Evolutionary conservation across 768 basidiomycete genomes (phyloP), one percentile per base, ranked within the genome.

Genomic region (Naematelia aurantialba): DNA sequence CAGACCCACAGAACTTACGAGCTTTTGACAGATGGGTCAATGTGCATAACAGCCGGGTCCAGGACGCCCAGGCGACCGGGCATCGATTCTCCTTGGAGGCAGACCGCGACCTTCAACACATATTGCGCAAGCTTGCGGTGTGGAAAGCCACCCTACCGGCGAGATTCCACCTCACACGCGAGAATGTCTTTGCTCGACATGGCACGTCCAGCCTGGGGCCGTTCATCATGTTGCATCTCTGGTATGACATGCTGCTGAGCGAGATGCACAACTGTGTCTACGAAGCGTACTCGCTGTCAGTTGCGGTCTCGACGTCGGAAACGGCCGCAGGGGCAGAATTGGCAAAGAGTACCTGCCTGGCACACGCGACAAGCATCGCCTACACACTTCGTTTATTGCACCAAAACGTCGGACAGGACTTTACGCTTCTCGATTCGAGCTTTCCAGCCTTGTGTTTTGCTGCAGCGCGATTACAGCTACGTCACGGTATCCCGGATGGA

Each of bases 181-280:
- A 50, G 48, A 50, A 22, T 5, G 26, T 50, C 48, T 50, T 50
- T 14, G 48, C 48, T 14, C 48, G 48, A 5, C 48, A 50, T 25
- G 22, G 22, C 14, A 14, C 22, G 17, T 4, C 22, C 24, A 22
- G 27, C 5, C 14, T 50, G 14, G 22, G 22, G 3, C 22, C 48
- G 4, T 27, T 50, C 14, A 25, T 27, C 48, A 50, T 50, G 48
- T 14, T 50, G 48, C 48, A 50, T 25, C 22, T 50, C 48, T 50
- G 48, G 48, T 27, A 50, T 27, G 48, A 39, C 34, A 39, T 39
- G 34, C 34, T 39, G 8, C 34, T 8, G 17, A 39, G 34, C 34
- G 34, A 39, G 17, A 8, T 39, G 34, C 17, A 39, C 17, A 39
- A 39, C 17, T 8, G 8, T 39, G 34, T 17, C 34, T 17, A 39